These are phyloP conservation scores for Babesia bovis DNA, from an alignment of 169 alveolate species.

Conservation along the genomic window DNA sequence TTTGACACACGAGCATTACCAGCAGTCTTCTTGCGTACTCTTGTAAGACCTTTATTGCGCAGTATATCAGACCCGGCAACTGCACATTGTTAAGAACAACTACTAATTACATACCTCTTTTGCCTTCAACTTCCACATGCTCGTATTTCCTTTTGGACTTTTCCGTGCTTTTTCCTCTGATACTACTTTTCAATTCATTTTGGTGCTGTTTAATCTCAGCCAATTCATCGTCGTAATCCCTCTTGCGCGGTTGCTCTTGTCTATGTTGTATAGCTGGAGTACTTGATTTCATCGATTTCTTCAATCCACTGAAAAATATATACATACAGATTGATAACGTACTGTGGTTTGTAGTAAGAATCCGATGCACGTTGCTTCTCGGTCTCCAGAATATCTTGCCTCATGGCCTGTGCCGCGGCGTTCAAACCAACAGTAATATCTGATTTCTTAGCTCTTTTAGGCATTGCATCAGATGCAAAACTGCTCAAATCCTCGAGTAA, in stretches of 20 bases:
- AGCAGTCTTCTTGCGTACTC: conserved; percentile 90
- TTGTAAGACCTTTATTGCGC: conserved; percentile 87
- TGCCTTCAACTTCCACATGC: conserved; percentile 32
- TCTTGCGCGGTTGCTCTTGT: conserved; percentile 1
- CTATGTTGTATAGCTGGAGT: not conserved
- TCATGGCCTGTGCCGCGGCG: conserved; percentile 55
- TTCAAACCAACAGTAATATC: conserved; percentile 25
- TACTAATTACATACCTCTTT: conserved; percentile 35
- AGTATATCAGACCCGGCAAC: conserved; percentile 77
- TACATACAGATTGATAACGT: not conserved
- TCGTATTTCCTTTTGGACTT: conserved; percentile 10
- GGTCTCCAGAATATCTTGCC: conserved; percentile 50
- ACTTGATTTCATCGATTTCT: not conserved
- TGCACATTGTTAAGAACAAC: not conserved
- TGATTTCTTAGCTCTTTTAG: not conserved
- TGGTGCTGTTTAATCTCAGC: conserved; percentile 7
- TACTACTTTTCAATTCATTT: conserved; percentile 13
- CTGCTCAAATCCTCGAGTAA: conserved; percentile 32
- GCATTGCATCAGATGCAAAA: conserved; percentile 17
- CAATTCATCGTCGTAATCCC: conserved; percentile 34
- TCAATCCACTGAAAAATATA: not conserved
- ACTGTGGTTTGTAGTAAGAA: conserved; percentile 25
- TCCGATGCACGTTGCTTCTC: conserved; percentile 37
- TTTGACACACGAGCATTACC: conserved; percentile 92
- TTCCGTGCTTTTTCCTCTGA: conserved; percentile 10